Conservation (phyloP, 2,329 filamentous ascomycete species). For the Amauroascus verrucosus region DNA sequence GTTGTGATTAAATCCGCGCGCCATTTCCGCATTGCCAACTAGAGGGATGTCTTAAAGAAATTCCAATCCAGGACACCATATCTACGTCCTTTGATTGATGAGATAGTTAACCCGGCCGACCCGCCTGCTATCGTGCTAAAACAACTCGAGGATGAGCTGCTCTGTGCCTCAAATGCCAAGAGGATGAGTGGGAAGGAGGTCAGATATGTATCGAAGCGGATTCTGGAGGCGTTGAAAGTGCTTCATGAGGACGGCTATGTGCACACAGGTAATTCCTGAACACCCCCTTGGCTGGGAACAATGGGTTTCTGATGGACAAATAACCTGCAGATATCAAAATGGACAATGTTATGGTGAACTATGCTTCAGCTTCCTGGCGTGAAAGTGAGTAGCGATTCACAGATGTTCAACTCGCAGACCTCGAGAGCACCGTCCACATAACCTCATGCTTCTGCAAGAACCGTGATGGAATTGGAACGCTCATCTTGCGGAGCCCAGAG, state of each 20-base stretch:
- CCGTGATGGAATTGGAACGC: slow-evolving; percentile 18
- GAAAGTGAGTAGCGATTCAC: slow-evolving; percentile 15
- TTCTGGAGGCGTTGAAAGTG: slow-evolving; percentile 14
- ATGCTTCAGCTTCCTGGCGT: slow-evolving; percentile 4
- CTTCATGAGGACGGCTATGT: slow-evolving; percentile 15
- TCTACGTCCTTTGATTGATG: slow-evolving; percentile 23
- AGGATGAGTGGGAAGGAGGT: slow-evolving; percentile 18
- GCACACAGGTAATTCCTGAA: slow-evolving; percentile 11
- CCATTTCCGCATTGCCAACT: slow-evolving; percentile 21
- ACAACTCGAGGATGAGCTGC: slow-evolving; percentile 21
- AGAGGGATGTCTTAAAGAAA: slow-evolving; percentile 22
- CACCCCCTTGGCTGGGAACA: not conserved
- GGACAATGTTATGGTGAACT: slow-evolving; percentile 21
- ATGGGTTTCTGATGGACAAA: not conserved
- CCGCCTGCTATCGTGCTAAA: slow-evolving; percentile 21
- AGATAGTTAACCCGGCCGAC: slow-evolving; percentile 20
- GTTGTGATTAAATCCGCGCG: slow-evolving; percentile 23
- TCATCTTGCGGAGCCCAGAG: slow-evolving; percentile 21
- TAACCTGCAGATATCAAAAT: slow-evolving; percentile 20
- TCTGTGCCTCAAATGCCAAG: slow-evolving; percentile 15
- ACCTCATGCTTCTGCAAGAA: slow-evolving; percentile 16
- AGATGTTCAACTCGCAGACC: slow-evolving; percentile 21
- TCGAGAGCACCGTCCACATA: slow-evolving; percentile 16
- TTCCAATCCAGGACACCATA: slow-evolving; percentile 19
- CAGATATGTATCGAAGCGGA: slow-evolving; percentile 11